phyloP scores from a whole-genome alignment of 192 early-diverging fungal species.

The Coemansia sp. region DNA sequence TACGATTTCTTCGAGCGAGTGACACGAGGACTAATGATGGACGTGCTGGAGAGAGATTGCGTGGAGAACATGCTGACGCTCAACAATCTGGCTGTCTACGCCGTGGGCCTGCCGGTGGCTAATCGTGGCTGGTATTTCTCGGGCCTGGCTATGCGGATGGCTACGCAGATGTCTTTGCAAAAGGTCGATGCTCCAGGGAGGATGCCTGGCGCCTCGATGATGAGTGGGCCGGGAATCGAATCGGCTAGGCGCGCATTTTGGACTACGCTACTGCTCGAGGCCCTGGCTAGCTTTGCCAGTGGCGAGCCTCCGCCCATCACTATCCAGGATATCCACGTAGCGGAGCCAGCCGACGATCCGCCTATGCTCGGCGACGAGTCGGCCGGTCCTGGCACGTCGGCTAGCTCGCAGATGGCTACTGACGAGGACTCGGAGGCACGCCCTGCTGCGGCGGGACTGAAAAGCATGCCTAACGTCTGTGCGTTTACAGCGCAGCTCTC shows the following conservation, averaged over 20 bases:
- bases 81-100: constrained; percentile 55
- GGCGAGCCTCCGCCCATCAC: constrained; percentile 56
- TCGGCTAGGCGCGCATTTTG: constrained; percentile 53
- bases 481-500: constrained; percentile 47
- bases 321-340: constrained; percentile 53
- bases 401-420: background rate
- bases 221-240: constrained; percentile 54
- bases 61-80: constrained; percentile 57
- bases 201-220: constrained; percentile 55
- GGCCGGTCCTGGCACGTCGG: background rate
- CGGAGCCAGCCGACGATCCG: constrained; percentile 51
- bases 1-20: constrained; percentile 55
- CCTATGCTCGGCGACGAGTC: constrained; percentile 21
- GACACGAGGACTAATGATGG: constrained; percentile 47
- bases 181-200: constrained; percentile 52
- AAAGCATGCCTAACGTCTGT: constrained; percentile 24
- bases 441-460: background rate
- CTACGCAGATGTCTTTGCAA: constrained; percentile 57
- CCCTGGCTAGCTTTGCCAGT: constrained; percentile 57
- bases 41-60: constrained; percentile 51
- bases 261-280: constrained; percentile 54
- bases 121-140: constrained; percentile 58
- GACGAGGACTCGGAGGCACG: background rate
- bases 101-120: constrained; percentile 53
- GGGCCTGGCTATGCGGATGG: constrained; percentile 56